These are phyloP conservation scores for Gracilaria domingensis DNA, from an alignment of 23 red algal genomes.

Conservation along the genomic window DNA sequence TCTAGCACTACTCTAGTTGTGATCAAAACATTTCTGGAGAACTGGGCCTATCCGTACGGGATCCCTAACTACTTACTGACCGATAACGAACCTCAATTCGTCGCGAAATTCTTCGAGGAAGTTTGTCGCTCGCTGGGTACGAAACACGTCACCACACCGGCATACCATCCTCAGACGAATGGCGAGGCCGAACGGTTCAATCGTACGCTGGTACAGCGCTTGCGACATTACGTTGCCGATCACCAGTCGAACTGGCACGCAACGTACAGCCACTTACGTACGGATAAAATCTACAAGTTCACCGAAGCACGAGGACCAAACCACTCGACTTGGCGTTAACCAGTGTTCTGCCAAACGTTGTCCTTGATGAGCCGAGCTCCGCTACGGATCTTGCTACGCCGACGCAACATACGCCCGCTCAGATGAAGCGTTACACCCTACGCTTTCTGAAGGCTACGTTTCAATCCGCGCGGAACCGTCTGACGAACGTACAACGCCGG, in stretches of 20 bases:
- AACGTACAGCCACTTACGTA: too few species aligned
- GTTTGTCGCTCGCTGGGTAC: neutral
- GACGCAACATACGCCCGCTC: neutral
- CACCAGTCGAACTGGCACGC: too few species aligned
- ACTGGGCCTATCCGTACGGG: constrained; percentile 16
- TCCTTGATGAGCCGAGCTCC: neutral
- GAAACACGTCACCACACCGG: neutral
- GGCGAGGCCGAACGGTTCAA: too few species aligned
- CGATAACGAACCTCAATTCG: neutral
- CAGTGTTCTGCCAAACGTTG: neutral
- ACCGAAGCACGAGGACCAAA: neutral
- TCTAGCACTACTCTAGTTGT: constrained; percentile 2
- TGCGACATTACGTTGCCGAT: too few species aligned
- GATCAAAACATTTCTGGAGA: neutral
- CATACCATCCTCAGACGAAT: too few species aligned
- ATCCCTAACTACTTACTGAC: neutral
- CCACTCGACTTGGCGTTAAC: constrained; percentile 26
- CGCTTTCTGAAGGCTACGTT: neutral
- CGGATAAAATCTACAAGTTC: constrained; percentile 38
- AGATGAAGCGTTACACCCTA: neutral
- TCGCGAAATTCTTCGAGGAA: neutral
- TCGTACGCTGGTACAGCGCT: too few species aligned
- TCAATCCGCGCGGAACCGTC: neutral
- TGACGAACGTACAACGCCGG: neutral
- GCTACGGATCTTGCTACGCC: neutral